Percentiles rank a stretch among this genome's conserved stretches.
Evolutionary conservation across 129 eudicot species (phyloP).

Genomic region (Pulicaria dysenterica): DNA sequence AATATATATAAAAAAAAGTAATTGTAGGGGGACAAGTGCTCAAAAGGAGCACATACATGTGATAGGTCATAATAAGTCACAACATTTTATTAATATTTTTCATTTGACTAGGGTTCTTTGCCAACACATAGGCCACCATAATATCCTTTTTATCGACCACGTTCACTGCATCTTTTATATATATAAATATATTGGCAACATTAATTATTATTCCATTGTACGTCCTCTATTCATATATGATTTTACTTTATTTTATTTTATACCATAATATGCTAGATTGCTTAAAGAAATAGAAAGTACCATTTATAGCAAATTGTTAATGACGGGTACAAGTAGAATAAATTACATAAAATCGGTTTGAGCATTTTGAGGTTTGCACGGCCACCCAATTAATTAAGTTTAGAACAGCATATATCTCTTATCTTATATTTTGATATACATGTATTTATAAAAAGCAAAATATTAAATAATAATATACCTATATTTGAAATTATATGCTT

Average conservation of each 20-base stretch:
- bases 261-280: too few species aligned
- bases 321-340: too few species aligned
- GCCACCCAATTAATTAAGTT: too few species aligned
- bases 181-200: not conserved
- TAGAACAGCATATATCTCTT: too few species aligned
- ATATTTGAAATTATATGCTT: too few species aligned
- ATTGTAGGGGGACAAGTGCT: slow-evolving; percentile 10
- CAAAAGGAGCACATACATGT: slow-evolving; percentile 33
- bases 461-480: too few species aligned
- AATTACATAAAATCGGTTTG: too few species aligned
- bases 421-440: too few species aligned
- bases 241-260: not conserved
- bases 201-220: slow-evolving; percentile 25
- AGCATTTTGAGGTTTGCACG: too few species aligned
- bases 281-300: too few species aligned
- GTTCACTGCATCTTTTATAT: slow-evolving; percentile 37
- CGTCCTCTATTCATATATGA: not conserved
- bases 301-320: too few species aligned
- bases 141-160: slow-evolving; percentile 32
- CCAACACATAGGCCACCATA: slow-evolving; percentile 30
- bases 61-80: slow-evolving; percentile 34
- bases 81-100: slow-evolving; percentile 12
- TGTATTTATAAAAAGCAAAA: too few species aligned
- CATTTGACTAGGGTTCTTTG: slow-evolving; percentile 29
- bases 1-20: slow-evolving; percentile 9